A percentile compares a stretch with the other conserved stretches of the same genome.
phyloP scores from a whole-genome alignment of 495 filamentous ascomycete genomes.

The Lasiosphaeria hispida region DNA sequence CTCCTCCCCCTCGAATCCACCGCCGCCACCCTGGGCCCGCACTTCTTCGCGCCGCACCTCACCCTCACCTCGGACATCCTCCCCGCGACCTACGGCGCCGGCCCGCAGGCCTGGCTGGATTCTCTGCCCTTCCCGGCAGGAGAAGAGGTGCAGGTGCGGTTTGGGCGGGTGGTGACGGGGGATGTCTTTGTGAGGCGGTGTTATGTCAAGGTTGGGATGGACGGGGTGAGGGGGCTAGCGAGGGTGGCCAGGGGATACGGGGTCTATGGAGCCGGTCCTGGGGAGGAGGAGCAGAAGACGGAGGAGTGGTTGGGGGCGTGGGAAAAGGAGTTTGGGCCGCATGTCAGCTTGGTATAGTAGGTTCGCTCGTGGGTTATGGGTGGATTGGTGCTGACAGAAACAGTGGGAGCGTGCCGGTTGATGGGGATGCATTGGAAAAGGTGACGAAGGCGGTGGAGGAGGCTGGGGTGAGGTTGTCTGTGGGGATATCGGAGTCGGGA shows the following conservation, averaged over 20 bases:
- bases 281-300: constrained; percentile 17
- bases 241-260: constrained; percentile 24
- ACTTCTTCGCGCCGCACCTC: constrained; percentile 31
- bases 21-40: constrained; percentile 10
- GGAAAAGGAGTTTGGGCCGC: constrained; percentile 26
- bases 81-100: constrained; percentile 15
- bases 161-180: constrained; percentile 20
- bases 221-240: constrained; percentile 21
- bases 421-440: constrained; percentile 17
- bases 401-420: constrained; percentile 26
- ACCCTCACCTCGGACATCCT: constrained; percentile 30
- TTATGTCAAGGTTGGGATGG: constrained; percentile 21
- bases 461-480: constrained; percentile 21
- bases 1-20: constrained; percentile 24
- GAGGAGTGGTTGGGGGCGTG: constrained; percentile 27
- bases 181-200: constrained; percentile 31
- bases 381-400: neutral
- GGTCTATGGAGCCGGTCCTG: constrained; percentile 16
- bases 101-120: constrained; percentile 31
- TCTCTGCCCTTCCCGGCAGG: constrained; percentile 13
- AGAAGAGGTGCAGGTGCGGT: constrained; percentile 16
- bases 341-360: constrained; percentile 36
- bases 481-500: neutral
- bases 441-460: constrained; percentile 21
- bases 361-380: constrained; percentile 3